Evolutionary conservation across 768 basidiomycete genomes (phyloP).

Genomic region (Amylocystis lapponica): DNA sequence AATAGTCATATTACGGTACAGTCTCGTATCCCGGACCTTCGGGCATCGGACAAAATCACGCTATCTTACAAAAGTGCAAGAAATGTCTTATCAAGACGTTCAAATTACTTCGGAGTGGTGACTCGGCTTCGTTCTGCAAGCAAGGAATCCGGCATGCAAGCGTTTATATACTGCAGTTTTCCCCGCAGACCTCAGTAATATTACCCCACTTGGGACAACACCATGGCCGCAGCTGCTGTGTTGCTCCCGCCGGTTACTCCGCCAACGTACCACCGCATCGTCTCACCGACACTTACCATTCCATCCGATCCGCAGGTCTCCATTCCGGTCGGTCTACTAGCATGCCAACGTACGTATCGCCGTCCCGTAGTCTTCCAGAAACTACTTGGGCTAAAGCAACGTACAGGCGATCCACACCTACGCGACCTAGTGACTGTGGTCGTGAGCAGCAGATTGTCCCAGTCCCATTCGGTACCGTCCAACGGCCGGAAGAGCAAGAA

Average conservation of each 20-base stretch:
- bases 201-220: neutral
- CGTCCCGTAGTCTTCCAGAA: neutral
- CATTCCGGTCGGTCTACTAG: constrained; percentile 70
- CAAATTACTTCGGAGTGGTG: no score
- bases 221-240: constrained; percentile 36
- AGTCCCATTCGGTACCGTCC: constrained; percentile 32
- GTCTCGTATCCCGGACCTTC: no score
- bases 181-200: constrained; percentile 1
- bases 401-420: constrained; percentile 64
- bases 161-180: no score
- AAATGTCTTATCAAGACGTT: no score
- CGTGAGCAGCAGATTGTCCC: constrained; percentile 43
- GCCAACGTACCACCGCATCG: constrained; percentile 57
- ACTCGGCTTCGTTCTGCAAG: no score
- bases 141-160: no score
- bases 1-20: no score
- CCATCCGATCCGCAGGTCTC: constrained; percentile 44
- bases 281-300: constrained; percentile 51
- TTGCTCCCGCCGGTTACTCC: constrained; percentile 42
- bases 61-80: no score
- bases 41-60: no score
- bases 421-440: constrained; percentile 52
- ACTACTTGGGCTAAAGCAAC: neutral
- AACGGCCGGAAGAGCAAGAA: constrained; percentile 37
- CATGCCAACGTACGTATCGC: constrained; percentile 68